Percentiles rank a stretch among this genome's conserved stretches.
These are phyloP conservation scores for Tricholoma sp. DNA, from an alignment of 768 basidiomycete species.

Conservation along the genomic window DNA sequence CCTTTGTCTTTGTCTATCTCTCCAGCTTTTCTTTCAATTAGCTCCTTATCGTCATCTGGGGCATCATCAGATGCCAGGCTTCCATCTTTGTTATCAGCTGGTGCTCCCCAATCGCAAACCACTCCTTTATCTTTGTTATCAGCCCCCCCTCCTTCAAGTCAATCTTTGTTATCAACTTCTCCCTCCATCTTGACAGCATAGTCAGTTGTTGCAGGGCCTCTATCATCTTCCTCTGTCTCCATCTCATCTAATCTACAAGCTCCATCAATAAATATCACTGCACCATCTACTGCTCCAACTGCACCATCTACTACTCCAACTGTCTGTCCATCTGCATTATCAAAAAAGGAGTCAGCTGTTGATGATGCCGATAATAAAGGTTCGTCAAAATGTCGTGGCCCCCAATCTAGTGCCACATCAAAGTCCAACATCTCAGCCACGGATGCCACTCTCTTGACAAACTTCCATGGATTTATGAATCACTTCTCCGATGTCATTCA, in stretches of 20 bases:
- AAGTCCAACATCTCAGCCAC: not conserved
- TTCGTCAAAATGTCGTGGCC: not conserved
- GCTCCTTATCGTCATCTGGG: too few species aligned
- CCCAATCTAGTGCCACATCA: too few species aligned
- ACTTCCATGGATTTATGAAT: not conserved
- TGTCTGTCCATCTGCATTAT: not conserved
- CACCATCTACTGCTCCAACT: not conserved
- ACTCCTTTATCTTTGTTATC: too few species aligned
- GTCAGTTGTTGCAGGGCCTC: too few species aligned
- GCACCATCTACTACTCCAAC: too few species aligned
- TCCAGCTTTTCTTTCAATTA: too few species aligned
- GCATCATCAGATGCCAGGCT: not conserved
- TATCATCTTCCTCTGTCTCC: too few species aligned
- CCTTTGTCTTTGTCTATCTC: not conserved
- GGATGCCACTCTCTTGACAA: not conserved
- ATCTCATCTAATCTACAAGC: not conserved
- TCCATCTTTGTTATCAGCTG: not conserved
- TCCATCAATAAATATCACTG: not conserved
- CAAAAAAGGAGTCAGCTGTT: not conserved
- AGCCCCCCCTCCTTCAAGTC: too few species aligned
- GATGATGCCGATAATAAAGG: not conserved
- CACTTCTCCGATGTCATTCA: too few species aligned
- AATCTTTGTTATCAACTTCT: too few species aligned
- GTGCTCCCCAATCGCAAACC: not conserved
- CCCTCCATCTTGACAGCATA: too few species aligned